Evolutionary conservation across 2,329 filamentous ascomycete genomes (phyloP).

Genomic region (Plenodomus biglobosus): DNA sequence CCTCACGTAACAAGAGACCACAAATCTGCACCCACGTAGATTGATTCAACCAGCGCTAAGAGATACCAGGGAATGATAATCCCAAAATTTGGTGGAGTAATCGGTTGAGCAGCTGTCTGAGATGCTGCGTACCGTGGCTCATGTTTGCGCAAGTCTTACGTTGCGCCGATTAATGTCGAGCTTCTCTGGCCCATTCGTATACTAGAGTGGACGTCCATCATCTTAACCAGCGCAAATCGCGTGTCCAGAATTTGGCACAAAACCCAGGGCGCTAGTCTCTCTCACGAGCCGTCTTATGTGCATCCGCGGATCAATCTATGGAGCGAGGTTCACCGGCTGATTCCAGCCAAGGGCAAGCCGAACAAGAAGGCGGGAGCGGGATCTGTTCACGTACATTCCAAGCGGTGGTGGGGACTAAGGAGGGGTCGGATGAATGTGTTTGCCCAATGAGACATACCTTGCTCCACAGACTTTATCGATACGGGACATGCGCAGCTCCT

Average conservation of each 20-base stretch:
- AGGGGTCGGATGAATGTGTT: slow-evolving; percentile 26
- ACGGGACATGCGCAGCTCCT: slow-evolving; percentile 12
- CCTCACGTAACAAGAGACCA: slow-evolving; percentile 5
- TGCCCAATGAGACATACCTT: slow-evolving; percentile 19
- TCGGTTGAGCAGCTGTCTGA: slow-evolving; percentile 13
- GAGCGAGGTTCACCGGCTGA: not conserved
- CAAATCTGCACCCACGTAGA: slow-evolving; percentile 9
- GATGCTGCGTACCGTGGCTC: slow-evolving; percentile 9
- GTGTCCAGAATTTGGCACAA: not conserved
- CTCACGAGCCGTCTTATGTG: not conserved
- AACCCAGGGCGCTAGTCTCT: not conserved
- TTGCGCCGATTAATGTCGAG: not conserved
- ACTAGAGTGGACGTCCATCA: no score
- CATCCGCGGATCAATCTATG: not conserved
- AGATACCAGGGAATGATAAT: slow-evolving; percentile 9
- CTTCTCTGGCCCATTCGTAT: no score
- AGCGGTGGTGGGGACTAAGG: slow-evolving; percentile 18
- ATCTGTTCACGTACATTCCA: slow-evolving; percentile 13
- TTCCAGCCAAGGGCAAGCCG: slow-evolving; percentile 16
- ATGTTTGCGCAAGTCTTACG: not conserved
- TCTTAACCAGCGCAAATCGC: not conserved
- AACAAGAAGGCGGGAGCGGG: slow-evolving; percentile 19
- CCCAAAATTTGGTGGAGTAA: slow-evolving; percentile 1
- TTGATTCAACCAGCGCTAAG: slow-evolving; percentile 12
- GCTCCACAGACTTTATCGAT: slow-evolving; percentile 11